Base-by-base conservation (phyloP, 805 yeast genomes). In the Clavispora santaluciae region DNA sequence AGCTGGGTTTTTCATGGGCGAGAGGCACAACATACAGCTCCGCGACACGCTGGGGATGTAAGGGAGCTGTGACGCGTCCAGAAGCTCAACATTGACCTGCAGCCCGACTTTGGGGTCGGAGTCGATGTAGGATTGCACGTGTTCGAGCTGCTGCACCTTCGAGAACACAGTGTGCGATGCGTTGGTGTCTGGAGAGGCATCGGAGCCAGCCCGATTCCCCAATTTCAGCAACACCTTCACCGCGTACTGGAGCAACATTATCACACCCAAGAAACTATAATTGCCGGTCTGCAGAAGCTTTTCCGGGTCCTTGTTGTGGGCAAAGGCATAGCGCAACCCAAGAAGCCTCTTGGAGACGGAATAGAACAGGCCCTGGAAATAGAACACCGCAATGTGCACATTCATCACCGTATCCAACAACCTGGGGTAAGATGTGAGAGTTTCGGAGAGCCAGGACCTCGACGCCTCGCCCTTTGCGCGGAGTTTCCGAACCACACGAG, bases 21-120 rank as follows among this genome's bases (percentile, higher is more conserved):
- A 81, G 18, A 91, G 70, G 58, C 99, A 91, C 16, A 93, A 70
- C 74, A 89, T 83, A 57, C 99, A 91, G 31, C 74, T 71, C 39
- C 97, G 71, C 1, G 95, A 80, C 20, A 65, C 61, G 42, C 72
- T 80, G 0, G 90, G 84, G 8, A 91, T 77, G 55, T 78, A 90
- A 4, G 86, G 81, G 38, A 90, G 64, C 6, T 64, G 63, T 0
- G 53, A 45, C 0, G 78, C 73, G 50, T 90, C 81, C 0, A 79
- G 63, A 17, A 91, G 66, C 43, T 79, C 79, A 18, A 82, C 62
- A 3, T 37, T 42, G 4, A 64, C 60, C 12, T 30, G 36, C 20
- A 26, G 17, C 12, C 37, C 39, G 15, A 40, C n/a, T 22, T 31
- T 24, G 16, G 33, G 26, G 26, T 43, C 33, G 15, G 33, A 31